A percentile compares a stretch with the other conserved stretches of the same genome.
phyloP scores from a whole-genome alignment of 176 grass and related monocot genomes.

The Hordeum vulgare region DNA sequence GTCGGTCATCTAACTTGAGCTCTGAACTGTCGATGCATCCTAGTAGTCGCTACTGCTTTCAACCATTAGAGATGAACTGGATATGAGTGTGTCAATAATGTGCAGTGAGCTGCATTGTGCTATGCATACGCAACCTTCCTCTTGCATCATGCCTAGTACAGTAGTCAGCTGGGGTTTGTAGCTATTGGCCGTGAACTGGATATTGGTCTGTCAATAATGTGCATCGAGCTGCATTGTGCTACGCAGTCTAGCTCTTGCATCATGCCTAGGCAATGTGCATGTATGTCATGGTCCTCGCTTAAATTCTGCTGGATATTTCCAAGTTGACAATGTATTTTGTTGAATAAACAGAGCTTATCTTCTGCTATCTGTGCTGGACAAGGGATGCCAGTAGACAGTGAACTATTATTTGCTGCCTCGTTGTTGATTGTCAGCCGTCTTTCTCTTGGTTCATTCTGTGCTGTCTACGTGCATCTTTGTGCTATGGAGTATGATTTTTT shows the following conservation, averaged over 20 bases:
- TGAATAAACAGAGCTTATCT: neutral
- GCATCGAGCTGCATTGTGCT: slow-evolving; percentile 5
- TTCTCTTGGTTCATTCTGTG: neutral
- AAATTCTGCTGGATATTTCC: neutral
- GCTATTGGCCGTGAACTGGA: neutral
- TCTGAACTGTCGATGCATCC: neutral
- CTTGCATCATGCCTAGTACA: neutral
- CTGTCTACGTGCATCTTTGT: neutral
- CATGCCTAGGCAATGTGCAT: neutral
- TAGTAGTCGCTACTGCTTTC: neutral
- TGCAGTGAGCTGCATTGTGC: slow-evolving; percentile 5
- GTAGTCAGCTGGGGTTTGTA: neutral
- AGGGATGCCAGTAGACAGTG: neutral
- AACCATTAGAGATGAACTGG: neutral
- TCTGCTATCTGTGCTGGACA: neutral
- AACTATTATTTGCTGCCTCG: neutral
- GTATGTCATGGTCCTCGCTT: neutral
- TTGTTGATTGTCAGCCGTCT: neutral
- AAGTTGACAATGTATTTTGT: slow-evolving; percentile 5
- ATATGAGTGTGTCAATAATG: slow-evolving; percentile 30
- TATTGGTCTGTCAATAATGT: slow-evolving; percentile 30
- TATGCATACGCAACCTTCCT: slow-evolving; percentile 23
- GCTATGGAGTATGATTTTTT: neutral
- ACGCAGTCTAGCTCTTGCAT: slow-evolving; percentile 16
- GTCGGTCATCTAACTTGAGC: slow-evolving; percentile 8